A percentile compares a stretch with the other conserved stretches of the same genome.
These are phyloP conservation scores for sorghum (Sorghum bicolor) DNA, from an alignment of 176 grass and related monocot species.

Conservation along the genomic window DNA sequence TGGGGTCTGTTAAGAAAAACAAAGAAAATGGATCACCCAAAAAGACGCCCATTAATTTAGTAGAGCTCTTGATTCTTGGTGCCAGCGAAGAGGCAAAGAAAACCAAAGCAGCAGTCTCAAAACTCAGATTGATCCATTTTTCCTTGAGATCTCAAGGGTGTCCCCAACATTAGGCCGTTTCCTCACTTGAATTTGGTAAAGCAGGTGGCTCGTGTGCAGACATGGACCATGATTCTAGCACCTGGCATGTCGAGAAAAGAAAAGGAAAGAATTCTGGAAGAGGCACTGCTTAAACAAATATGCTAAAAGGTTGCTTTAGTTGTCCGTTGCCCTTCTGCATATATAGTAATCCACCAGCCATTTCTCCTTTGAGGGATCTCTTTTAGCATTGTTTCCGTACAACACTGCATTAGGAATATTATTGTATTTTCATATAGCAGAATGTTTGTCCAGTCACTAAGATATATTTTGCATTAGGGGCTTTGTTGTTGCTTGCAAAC, in stretches of 20 bases:
- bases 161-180: slow-evolving; percentile 6
- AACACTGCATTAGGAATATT: background rate
- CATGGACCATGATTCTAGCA: slow-evolving; percentile 19
- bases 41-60: slow-evolving; percentile 6
- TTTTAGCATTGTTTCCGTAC: background rate
- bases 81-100: slow-evolving; percentile 9
- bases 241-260: slow-evolving; percentile 14
- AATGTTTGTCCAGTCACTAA: background rate
- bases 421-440: background rate
- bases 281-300: background rate
- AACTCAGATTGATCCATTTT: slow-evolving; percentile 2
- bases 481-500: background rate
- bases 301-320: slow-evolving; percentile 1
- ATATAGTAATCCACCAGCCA: background rate
- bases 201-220: slow-evolving; percentile 11
- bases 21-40: slow-evolving; percentile 4
- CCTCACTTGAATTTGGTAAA: slow-evolving; percentile 7
- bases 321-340: background rate
- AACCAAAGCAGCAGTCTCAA: slow-evolving; percentile 26
- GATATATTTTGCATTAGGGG: background rate
- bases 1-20: background rate
- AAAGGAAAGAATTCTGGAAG: slow-evolving; percentile 26
- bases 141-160: background rate
- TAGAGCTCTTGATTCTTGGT: slow-evolving; percentile 28
- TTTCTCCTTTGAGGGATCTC: slow-evolving; percentile 1